Evolutionary conservation across 73 alveolate species (phyloP), one percentile per base, ranked within the genome.

Genomic region (Breviolum minutum): DNA sequence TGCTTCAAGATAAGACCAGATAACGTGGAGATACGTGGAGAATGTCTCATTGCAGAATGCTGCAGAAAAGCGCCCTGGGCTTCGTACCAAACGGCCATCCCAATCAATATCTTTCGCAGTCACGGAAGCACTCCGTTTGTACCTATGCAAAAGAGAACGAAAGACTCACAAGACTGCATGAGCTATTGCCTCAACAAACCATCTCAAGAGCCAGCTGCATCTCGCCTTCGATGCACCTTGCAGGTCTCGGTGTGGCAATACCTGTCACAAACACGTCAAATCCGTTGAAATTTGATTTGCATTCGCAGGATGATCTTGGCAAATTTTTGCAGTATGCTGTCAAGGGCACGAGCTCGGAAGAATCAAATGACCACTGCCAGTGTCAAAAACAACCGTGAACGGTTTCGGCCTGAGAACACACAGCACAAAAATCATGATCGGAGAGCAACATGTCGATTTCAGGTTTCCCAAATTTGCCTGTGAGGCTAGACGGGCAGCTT

Each of bases 321-420:
- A 8, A 13, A 16, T 12, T 24, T 2, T 3, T 12, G 8, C 17
- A 27, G 13, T 7, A 80, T 80, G 76, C 24, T 54, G 20, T 30
- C 54, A 24, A 12, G 76, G 76, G 80, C 87, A 92, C 70, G 98
- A 92, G 90, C 99, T 94, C 9, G 99, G 99, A 32, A 94, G 84
- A 19, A 94, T 81, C 62, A 94, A 63, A 76, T 94, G 99, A 29
- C 99, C 99, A 63, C 99, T 94, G 27, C 99, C 99, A 0, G 99
- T 94, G 84, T 94, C 99, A 68, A 94, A 94, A 63, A 94, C 99
- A 63, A 94, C 99, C 8, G 99, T 94, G 86, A 94, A 94, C 27
- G 99, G 99, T 73, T 64, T 81, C 22, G 94, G 94, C 94, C 94
- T 86, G 64, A 61, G 60, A 22, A 14, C 20, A 54, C 6, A 7